Base-by-base conservation (phyloP, 768 basidiomycete species). In the Lyophyllum semitale region DNA sequence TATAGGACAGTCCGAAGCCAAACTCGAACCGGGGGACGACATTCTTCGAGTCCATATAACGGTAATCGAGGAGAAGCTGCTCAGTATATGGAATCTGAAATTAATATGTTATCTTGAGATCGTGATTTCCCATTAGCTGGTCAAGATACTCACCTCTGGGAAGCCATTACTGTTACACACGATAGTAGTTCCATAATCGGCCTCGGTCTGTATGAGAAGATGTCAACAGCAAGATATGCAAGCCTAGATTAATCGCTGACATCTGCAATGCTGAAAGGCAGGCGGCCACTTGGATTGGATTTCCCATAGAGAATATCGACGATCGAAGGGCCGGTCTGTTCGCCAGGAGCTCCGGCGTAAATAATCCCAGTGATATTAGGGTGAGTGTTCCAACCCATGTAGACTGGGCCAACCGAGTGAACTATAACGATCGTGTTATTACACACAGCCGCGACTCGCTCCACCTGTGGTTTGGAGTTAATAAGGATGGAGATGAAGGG, bases 371-470 rank as follows among this genome's bases (percentile, higher is more conserved):
- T 84, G 60, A 86, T 80, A 57, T 94, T 94, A 2, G 89, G 84
- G 57, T 94, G 80, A 12, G 80, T 77, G 25, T 85, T 84, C 91
- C 91, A 94, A 8, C 77, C 65, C 69, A 93, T 81, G n/a, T 82
- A 65, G 2, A 90, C 80, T 0, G 88, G 86, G 3, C 93, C 93
- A 29, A 92, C 88, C 8, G 84, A 84, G 69, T 93, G 87, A 1
- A 89, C 73, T 15, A 95, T 82, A 23, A 93, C 94, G 50, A 95
- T 80, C 4, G 89, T 92, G 67, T 92, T 92, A 58, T 74, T 81
- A 69, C 85, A 87, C 0, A 83, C 79, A 5, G 82, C 76, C 0
- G 93, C 91, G 3, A 88, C 85, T 0, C 76, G 68, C 53, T 78
- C 61, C 67, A 77, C 57, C 86, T 77, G 27, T 6, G 9, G 67